Evolutionary conservation across 768 basidiomycete genomes (phyloP), one percentile per base, ranked within the genome.

Genomic region (Suillus ampliporus): DNA sequence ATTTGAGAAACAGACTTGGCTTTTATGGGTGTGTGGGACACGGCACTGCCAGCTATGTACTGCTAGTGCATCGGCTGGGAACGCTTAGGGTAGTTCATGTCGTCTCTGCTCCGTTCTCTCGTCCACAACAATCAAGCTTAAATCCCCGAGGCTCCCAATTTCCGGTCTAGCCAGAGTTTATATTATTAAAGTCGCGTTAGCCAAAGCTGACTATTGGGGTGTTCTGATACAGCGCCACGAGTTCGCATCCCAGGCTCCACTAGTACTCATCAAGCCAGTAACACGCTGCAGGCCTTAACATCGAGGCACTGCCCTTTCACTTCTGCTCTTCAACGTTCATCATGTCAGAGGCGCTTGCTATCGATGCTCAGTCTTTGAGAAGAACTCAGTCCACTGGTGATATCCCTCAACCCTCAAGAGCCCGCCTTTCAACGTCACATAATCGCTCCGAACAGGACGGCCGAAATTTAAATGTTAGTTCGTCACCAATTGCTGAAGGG

Each of bases 311-410:
- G 50, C 34, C 46, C 38, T 50, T 31, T 57, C 67, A 61, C 66
- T 64, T 58, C 66, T 65, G 40, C 41, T 34, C 61, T 52, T 23
- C 31, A 64, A 69, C 73, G 47, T 62, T 68, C 72, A 65, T 59
- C 64, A 75, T 75, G 74, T 64, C 76, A 50, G 68, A 66, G 37
- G 51, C 68, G 48, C 65, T 66, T 23, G 57, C 69, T 43, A 60
- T 65, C 57, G 74, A 77, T 67, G 72, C 73, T 58, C 75, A 76
- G 67, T 70, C 71, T 63, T 68, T 76, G 28, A 70, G 76, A 54
- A 67, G 76, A 59, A 76, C 75, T 10, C 76, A 73, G 65, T 77
- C 75, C 1, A 76, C 76, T 34, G 75, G 75, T 1, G 69, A 76
- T 67, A 75, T 77, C 54, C 71, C 71, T 35, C 71, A 58, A 35